Evolutionary conservation across 192 early-diverging fungal genomes (phyloP), one percentile per base, ranked within the genome.

Genomic region (Funneliformis geosporum): DNA sequence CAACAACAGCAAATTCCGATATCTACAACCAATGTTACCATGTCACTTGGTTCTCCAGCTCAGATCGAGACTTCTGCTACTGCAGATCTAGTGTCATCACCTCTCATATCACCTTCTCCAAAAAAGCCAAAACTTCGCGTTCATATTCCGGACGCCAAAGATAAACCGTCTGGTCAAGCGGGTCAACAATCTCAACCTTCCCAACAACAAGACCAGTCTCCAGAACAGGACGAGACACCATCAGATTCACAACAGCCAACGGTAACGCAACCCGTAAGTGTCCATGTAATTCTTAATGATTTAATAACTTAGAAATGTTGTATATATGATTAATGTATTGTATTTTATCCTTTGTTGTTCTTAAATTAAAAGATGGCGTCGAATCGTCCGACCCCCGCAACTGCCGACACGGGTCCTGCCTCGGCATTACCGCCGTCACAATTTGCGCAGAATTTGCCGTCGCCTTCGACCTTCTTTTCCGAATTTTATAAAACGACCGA

Each of bases 381-480:
- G 39, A 23, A 43, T 67, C 61, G 77, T 46, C 77, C 77, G n/a
- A 79, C 77, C 21, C 77, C 77, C 9, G 44, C 67, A 8, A 79
- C 77, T 2, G 39, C 77, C 5, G 92, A 93, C 65, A 83, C 91
- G 0, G 92, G 90, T 0, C 91, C 91, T 7, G 87, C 92, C 70
- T 93, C 93, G 6, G 92, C 92, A 11, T 86, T 92, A 73, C 88
- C 92, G 18, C 88, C 92, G 18, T 89, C 88, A 2, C 88, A 90
- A 76, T 90, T 90, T 79, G 87, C 87, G 14, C 88, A 93, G 79
- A 93, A 90, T 79, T 83, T 94, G 46, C 93, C 93, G 28, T 93
- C 92, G 40, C 93, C 93, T 16, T 92, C 91, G 8, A 88, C 90
- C 0, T 93, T 94, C 80, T 94, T 94, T 79, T 90, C 93, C 3